Conservation (phyloP, 345 rosid species). For the Combretum micranthum region DNA sequence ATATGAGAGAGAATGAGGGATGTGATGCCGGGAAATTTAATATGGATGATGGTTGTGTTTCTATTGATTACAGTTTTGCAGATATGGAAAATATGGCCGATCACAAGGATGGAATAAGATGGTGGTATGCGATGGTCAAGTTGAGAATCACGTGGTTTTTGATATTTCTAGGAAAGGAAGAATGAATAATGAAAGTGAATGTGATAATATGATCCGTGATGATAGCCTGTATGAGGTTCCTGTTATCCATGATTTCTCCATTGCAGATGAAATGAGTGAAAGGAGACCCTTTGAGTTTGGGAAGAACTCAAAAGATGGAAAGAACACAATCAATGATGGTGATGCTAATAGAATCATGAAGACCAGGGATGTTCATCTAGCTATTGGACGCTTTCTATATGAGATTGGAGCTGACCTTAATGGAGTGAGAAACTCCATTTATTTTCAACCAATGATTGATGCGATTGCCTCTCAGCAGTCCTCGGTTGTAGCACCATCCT, state of each 20-base stretch:
- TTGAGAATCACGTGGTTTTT: slow-evolving; percentile 4
- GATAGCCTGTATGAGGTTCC: too few species aligned
- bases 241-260: too few species aligned
- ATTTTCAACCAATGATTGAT: slow-evolving; percentile 52
- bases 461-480: slow-evolving; percentile 42
- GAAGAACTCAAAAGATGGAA: slow-evolving; percentile 19
- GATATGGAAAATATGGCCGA: background rate
- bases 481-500: slow-evolving; percentile 33
- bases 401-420: slow-evolving; percentile 62
- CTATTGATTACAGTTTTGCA: too few species aligned
- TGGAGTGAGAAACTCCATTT: slow-evolving; percentile 42
- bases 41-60: too few species aligned
- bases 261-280: too few species aligned
- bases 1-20: too few species aligned
- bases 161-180: slow-evolving; percentile 22
- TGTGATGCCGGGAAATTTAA: too few species aligned
- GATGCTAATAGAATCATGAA: slow-evolving; percentile 25
- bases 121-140: slow-evolving; percentile 14
- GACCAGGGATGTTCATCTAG: slow-evolving; percentile 33
- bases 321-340: slow-evolving; percentile 17
- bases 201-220: slow-evolving; percentile 13
- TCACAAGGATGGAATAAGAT: slow-evolving; percentile 20
- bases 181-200: slow-evolving; percentile 22
- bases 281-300: slow-evolving; percentile 17
- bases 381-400: slow-evolving; percentile 49